These are phyloP conservation scores for Citrus mangshanensis DNA, from an alignment of 345 rosid species.

Conservation along the genomic window DNA sequence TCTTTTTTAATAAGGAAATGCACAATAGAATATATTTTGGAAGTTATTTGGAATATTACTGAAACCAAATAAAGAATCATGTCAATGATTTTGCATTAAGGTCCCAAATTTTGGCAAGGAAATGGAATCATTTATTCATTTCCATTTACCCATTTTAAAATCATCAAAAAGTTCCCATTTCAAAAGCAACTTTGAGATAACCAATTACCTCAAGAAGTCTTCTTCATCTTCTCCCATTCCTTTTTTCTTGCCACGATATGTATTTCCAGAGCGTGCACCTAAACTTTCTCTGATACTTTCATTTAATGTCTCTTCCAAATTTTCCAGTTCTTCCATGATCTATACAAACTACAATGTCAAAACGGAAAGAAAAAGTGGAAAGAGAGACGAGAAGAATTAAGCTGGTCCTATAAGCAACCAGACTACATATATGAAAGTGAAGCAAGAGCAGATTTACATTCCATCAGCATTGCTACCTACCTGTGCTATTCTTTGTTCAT, in stretches of 20 bases:
- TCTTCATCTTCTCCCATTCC: constrained; percentile 66
- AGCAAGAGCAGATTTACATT: not conserved
- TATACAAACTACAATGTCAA: constrained; percentile 22
- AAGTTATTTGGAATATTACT: not conserved
- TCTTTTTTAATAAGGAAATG: not conserved
- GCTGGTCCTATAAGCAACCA: constrained; percentile 3
- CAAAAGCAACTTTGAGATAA: constrained; percentile 3
- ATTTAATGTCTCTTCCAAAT: constrained; percentile 91
- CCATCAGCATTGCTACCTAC: constrained; percentile 28
- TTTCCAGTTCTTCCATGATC: constrained; percentile 94
- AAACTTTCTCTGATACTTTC: constrained; percentile 93
- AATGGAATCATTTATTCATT: not conserved
- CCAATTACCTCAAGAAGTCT: constrained; percentile 53
- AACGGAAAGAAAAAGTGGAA: not conserved
- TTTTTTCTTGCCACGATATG: constrained; percentile 46
- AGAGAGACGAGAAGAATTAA: not conserved
- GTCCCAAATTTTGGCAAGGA: not conserved
- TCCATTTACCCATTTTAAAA: not conserved
- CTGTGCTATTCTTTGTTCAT: constrained; percentile 87
- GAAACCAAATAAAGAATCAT: constrained; percentile 1
- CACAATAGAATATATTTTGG: not conserved
- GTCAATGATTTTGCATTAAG: not conserved
- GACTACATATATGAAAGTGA: not conserved
- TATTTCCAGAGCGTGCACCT: constrained; percentile 69
- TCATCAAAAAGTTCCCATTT: constrained; percentile 5